A percentile compares a stretch with the other conserved stretches of the same genome.
Conservation (phyloP, 208 protist genomes). For the Strigomonas oncopelti region DNA sequence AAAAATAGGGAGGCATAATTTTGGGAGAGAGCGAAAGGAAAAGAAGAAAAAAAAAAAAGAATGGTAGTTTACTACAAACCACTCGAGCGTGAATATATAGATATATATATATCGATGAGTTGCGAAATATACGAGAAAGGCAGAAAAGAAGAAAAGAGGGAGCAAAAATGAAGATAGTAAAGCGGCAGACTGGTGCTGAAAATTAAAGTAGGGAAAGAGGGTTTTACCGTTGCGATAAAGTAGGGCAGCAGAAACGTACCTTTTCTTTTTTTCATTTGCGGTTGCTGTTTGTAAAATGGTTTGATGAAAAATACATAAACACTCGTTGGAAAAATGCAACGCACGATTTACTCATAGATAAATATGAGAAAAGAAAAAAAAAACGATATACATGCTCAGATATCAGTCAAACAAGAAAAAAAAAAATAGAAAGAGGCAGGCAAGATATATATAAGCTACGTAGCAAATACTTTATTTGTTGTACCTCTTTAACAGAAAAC, state of each 20-base stretch:
- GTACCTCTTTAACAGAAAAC: conserved; percentile 3
- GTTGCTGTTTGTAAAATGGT: too few species aligned
- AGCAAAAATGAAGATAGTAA: too few species aligned
- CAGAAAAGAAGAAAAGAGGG: too few species aligned
- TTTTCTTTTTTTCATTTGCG: too few species aligned
- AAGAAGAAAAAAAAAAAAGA: not conserved
- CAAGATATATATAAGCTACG: not conserved
- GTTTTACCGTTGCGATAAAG: too few species aligned
- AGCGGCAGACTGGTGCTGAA: too few species aligned
- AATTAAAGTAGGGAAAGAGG: too few species aligned
- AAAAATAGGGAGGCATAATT: not conserved
- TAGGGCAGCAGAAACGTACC: too few species aligned
- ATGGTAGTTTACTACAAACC: too few species aligned
- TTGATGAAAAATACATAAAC: not conserved
- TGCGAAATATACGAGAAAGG: too few species aligned
- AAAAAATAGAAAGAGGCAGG: not conserved
- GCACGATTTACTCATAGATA: not conserved
- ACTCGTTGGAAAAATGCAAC: not conserved
- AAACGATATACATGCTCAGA: not conserved
- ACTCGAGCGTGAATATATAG: too few species aligned
- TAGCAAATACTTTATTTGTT: not conserved
- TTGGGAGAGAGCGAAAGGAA: not conserved
- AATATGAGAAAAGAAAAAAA: conserved; percentile 6
- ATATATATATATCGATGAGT: too few species aligned
- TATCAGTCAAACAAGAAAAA: not conserved